Conservation (phyloP, 2,329 filamentous ascomycete genomes). For the Fragosphaeria purpurea region DNA sequence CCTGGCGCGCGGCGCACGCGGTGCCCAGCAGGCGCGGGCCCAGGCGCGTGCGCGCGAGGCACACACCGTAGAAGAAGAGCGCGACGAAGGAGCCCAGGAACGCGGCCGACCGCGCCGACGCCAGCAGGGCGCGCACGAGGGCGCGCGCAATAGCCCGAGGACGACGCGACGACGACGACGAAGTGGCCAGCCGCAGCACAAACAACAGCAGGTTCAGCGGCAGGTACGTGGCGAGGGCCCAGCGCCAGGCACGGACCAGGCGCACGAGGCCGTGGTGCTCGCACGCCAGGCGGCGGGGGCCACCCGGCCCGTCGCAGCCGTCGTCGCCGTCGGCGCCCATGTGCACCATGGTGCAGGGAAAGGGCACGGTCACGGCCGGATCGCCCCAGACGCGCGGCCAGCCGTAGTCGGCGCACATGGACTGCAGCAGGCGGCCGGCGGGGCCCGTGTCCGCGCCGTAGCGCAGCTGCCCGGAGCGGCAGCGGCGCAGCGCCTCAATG, state of each 20-base stretch:
- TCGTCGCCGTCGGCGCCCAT: no score
- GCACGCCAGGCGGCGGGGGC: slow-evolving; percentile 61
- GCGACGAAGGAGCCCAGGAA: slow-evolving; percentile 71
- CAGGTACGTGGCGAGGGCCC: slow-evolving; percentile 67
- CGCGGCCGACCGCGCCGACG: slow-evolving; percentile 59
- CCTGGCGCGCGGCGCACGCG: slow-evolving; percentile 35
- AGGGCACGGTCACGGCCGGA: slow-evolving; percentile 56
- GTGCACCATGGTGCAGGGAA: slow-evolving; percentile 77
- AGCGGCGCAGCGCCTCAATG: slow-evolving; percentile 61
- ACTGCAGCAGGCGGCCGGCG: slow-evolving; percentile 54
- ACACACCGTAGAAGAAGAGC: slow-evolving; percentile 78
- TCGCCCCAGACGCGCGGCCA: slow-evolving; percentile 65
- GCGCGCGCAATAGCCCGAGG: slow-evolving; percentile 30
- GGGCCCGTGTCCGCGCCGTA: slow-evolving; percentile 64
- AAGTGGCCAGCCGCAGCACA: slow-evolving; percentile 40
- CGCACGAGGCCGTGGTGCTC: slow-evolving; percentile 63
- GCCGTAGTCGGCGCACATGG: slow-evolving; percentile 62
- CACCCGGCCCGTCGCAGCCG: no score
- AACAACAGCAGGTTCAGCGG: slow-evolving; percentile 62
- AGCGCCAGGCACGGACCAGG: slow-evolving; percentile 59
- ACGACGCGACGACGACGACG: slow-evolving; percentile 20
- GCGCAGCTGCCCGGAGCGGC: slow-evolving; percentile 49
- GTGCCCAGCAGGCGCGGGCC: slow-evolving; percentile 58
- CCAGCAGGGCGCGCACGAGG: slow-evolving; percentile 22
- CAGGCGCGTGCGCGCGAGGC: slow-evolving; percentile 61